Evolutionary conservation across 768 basidiomycete genomes (phyloP).

Genomic region (Tubosaeta sp.): DNA sequence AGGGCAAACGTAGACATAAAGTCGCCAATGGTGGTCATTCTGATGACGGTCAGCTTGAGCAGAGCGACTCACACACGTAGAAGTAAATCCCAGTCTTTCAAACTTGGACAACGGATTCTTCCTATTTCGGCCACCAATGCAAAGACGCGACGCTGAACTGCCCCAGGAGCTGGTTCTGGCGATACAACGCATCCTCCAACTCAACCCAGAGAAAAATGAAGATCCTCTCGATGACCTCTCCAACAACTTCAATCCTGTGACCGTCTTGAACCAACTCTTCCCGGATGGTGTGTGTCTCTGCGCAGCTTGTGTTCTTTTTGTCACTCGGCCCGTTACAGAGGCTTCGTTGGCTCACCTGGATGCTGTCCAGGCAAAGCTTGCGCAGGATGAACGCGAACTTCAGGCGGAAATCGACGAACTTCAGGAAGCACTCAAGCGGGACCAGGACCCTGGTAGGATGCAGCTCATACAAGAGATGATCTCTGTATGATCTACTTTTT

Average conservation of each 20-base stretch:
- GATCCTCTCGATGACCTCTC: slow-evolving; percentile 60
- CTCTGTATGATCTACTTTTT: slow-evolving; percentile 50
- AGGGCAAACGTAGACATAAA: slow-evolving; percentile 17
- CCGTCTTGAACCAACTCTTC: slow-evolving; percentile 59
- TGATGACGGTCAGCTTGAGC: neutral
- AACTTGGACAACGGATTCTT: slow-evolving; percentile 1
- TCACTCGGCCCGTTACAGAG: slow-evolving; percentile 44
- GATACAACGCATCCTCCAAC: slow-evolving; percentile 66
- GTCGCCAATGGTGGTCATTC: slow-evolving; percentile 22
- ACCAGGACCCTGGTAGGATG: slow-evolving; percentile 89
- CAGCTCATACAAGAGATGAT: slow-evolving; percentile 94
- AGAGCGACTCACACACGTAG: slow-evolving; percentile 17
- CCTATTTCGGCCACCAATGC: slow-evolving; percentile 20
- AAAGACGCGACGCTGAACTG: slow-evolving; percentile 41
- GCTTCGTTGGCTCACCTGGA: slow-evolving; percentile 69
- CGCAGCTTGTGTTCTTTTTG: neutral
- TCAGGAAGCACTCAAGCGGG: slow-evolving; percentile 59
- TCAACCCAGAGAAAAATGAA: slow-evolving; percentile 38
- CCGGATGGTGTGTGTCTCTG: slow-evolving; percentile 62
- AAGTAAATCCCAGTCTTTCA: too few species aligned
- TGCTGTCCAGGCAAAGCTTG: slow-evolving; percentile 62
- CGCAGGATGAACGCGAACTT: slow-evolving; percentile 63
- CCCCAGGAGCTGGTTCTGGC: slow-evolving; percentile 65
- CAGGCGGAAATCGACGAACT: slow-evolving; percentile 69
- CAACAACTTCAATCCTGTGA: slow-evolving; percentile 51